phyloP scores from a whole-genome alignment of 495 filamentous ascomycete species.

The Aspergillus haitiensis region DNA sequence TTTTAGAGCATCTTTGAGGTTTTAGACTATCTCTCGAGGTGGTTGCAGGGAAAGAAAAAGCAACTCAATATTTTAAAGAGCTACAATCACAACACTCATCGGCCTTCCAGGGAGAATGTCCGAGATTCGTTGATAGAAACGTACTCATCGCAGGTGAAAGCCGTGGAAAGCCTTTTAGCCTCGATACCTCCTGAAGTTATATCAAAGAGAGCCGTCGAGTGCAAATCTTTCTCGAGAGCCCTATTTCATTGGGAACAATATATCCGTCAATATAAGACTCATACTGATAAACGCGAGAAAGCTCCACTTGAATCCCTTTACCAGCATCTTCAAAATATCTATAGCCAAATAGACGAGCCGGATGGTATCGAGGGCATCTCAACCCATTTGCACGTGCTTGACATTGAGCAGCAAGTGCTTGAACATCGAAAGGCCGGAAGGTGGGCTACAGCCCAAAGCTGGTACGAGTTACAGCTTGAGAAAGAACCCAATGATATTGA shows the following conservation, averaged over 20 bases:
- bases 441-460: conserved; percentile 96
- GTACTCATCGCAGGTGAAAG: conserved; percentile 54
- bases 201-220: conserved; percentile 81
- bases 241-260: conserved; percentile 93
- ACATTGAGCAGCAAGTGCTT: conserved; percentile 87
- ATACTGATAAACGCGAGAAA: conserved; percentile 34
- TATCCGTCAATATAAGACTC: conserved; percentile 60
- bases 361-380: conserved; percentile 96
- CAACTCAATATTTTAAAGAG: conserved; percentile 42
- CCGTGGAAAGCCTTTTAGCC: conserved; percentile 62
- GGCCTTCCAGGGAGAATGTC: conserved; percentile 37
- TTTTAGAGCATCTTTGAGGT: conserved; percentile 81
- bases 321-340: conserved; percentile 83
- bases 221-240: conserved; percentile 87
- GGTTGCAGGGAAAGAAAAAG: conserved; percentile 82
- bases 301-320: conserved; percentile 60
- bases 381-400: conserved; percentile 72
- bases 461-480: conserved; percentile 87
- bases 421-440: conserved; percentile 91
- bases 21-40: conserved; percentile 85
- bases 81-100: conserved; percentile 38
- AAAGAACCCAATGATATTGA: conserved; percentile 75
- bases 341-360: conserved; percentile 94
- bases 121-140: conserved; percentile 43
- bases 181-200: conserved; percentile 83